Evolutionary conservation across 2,329 filamentous ascomycete species (phyloP), one percentile per base, ranked within the genome.

Genomic region (Chaetomiaceae sp.): DNA sequence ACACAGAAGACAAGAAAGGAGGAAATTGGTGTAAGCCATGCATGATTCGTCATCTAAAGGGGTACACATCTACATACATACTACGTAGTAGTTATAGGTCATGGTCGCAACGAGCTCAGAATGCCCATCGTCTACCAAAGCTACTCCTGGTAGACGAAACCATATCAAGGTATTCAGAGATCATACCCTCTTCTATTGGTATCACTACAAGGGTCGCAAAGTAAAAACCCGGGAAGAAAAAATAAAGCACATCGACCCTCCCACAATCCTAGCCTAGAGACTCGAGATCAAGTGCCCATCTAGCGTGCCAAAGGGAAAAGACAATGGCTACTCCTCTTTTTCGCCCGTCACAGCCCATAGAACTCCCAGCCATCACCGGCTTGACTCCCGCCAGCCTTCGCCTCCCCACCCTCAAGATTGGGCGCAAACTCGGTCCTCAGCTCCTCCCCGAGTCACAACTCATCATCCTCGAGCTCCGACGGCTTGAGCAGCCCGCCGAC

Each of bases 401-500:
- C 30, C 34, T 23, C 30, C 37, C 36, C 36, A 21, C 30, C 50
- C 43, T 55, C 49, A 32, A 67, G 66, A 50, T 59, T 66, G 54
- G 76, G 76, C 54, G 74, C 72, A 66, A 77, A 79, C 69, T 88
- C 85, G 49, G 73, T 77, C 62, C 84, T 75, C 42, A 89, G 71
- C 69, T 89, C 85, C 69, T 83, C 70, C 40, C 82, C 74, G 58
- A 38, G 89, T 96, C 90, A 96, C 72, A 91, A 79, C 73, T 91
- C 87, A 65, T 92, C 89, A 63, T 92, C 89, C 61, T 90, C 92
- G 67, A 99, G 82, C 70, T 99, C 94, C n/a, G 90, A 94, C 45
- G 94, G 95, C 78, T 99, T 97, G 66, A 99, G 78, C 57, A 99
- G 78, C 65, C 95, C 94, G 62, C 94, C 91, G 51, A 99, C 90